Percentiles rank a stretch among this genome's conserved stretches.
Conservation (phyloP, 129 eudicot genomes). For the Dittrichia graveolens region DNA sequence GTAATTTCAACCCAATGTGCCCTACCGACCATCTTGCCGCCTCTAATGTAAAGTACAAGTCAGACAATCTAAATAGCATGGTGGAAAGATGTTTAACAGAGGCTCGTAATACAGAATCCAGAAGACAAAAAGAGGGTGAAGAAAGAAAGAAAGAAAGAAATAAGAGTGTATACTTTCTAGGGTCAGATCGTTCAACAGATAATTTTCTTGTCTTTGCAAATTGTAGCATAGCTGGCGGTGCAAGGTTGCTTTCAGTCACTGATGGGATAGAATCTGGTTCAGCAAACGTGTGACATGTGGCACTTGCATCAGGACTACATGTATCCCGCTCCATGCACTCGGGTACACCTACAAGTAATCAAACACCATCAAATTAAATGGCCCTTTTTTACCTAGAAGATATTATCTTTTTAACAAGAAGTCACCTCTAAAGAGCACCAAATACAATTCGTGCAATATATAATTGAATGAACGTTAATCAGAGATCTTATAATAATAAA, state of each 20-base stretch:
- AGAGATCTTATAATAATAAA: not conserved
- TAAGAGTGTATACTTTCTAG: conserved; percentile 54
- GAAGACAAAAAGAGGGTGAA: not conserved
- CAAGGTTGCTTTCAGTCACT: conserved; percentile 60
- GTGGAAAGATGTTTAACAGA: no score
- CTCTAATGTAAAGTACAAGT: no score
- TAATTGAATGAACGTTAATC: not conserved
- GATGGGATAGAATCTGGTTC: conserved; percentile 77
- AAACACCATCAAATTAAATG: conserved; percentile 10
- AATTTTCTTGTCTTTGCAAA: conserved; percentile 91
- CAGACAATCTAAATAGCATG: no score
- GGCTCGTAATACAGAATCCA: no score
- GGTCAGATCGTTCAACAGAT: conserved; percentile 77
- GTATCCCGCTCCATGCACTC: conserved; percentile 57
- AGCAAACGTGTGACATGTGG: conserved; percentile 55
- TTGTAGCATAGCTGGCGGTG: conserved; percentile 65
- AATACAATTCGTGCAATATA: not conserved
- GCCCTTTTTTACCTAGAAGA: not conserved
- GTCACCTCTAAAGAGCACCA: conserved; percentile 9
- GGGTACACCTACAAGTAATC: conserved; percentile 39
- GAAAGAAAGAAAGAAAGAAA: not conserved
- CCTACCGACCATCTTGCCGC: not conserved
- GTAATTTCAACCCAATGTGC: not conserved
- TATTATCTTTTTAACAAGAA: not conserved
- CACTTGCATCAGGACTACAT: conserved; percentile 64